phyloP scores from a whole-genome alignment of 1,139 yeast species.

The Groenewaldozyma auringiensis region DNA sequence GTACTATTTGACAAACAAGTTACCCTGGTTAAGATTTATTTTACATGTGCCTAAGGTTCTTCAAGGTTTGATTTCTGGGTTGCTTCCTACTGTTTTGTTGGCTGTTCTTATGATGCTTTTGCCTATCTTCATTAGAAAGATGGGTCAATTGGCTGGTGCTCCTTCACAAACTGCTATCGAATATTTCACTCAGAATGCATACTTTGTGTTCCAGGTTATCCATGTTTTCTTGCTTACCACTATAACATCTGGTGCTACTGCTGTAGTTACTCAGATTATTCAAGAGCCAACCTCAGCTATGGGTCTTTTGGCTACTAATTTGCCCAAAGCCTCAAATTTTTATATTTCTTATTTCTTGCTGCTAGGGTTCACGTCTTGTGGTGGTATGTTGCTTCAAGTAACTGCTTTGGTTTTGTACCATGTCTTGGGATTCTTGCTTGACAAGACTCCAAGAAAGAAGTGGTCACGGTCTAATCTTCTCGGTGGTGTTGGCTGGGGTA shows the following conservation, averaged over 20 bases:
- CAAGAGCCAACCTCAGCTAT: constrained; percentile 61
- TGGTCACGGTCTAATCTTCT: constrained; percentile 64
- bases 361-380: constrained; percentile 77
- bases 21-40: constrained; percentile 66
- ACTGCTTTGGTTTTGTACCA: constrained; percentile 64
- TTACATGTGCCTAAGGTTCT: constrained; percentile 57
- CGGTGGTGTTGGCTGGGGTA: constrained; percentile 74
- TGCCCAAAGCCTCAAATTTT: constrained; percentile 89
- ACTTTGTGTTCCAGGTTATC: constrained; percentile 80
- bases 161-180: constrained; percentile 68
- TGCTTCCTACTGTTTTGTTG: constrained; percentile 76
- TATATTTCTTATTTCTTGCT: constrained; percentile 48
- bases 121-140: constrained; percentile 67
- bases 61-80: constrained; percentile 76
- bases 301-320: constrained; percentile 57
- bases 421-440: constrained; percentile 60
- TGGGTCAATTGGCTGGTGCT: constrained; percentile 68
- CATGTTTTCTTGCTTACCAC: constrained; percentile 80
- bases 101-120: constrained; percentile 77
- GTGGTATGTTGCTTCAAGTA: constrained; percentile 74
- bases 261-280: constrained; percentile 62
- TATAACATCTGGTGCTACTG: constrained; percentile 70
- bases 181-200: constrained; percentile 76
- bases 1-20: constrained; percentile 55
- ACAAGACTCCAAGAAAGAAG: constrained; percentile 79